Conservation (phyloP, 2,329 filamentous ascomycete genomes). For the Xylaria sp. region DNA sequence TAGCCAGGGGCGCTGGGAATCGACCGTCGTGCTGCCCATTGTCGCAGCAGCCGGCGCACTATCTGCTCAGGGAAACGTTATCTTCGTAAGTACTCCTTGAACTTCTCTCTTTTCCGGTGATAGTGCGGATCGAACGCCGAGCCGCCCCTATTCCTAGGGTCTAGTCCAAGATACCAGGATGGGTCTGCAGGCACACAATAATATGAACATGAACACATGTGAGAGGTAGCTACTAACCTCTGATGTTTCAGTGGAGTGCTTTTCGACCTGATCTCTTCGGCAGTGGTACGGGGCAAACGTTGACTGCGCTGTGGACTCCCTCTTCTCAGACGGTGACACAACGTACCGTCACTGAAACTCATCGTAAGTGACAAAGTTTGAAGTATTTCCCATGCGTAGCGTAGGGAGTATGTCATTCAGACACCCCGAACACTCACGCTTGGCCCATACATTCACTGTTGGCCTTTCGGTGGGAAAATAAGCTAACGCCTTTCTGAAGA, state of each 20-base stretch:
- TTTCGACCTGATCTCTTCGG: slow-evolving; percentile 37
- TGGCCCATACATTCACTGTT: neutral
- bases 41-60: slow-evolving; percentile 50
- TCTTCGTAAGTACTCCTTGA: slow-evolving; percentile 33
- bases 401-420: neutral
- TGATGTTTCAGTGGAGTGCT: slow-evolving; percentile 42
- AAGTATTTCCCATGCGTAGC: slow-evolving; percentile 33
- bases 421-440: neutral
- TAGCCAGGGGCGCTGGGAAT: slow-evolving; percentile 49
- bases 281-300: slow-evolving; percentile 38
- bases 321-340: slow-evolving; percentile 44
- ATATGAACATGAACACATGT: neutral
- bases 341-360: slow-evolving; percentile 53
- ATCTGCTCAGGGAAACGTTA: slow-evolving; percentile 42
- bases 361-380: slow-evolving; percentile 35
- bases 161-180: neutral
- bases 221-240: slow-evolving; percentile 1
- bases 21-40: slow-evolving; percentile 52
- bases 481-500: slow-evolving; percentile 42
- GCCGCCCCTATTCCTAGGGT: too few relatives aligned
- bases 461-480: neutral
- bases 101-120: neutral
- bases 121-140: neutral
- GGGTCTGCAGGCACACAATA: neutral
- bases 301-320: slow-evolving; percentile 39